phyloP scores from a whole-genome alignment of 1,284 basidiomycete genomes.

The Sporisorium graminicola region DNA sequence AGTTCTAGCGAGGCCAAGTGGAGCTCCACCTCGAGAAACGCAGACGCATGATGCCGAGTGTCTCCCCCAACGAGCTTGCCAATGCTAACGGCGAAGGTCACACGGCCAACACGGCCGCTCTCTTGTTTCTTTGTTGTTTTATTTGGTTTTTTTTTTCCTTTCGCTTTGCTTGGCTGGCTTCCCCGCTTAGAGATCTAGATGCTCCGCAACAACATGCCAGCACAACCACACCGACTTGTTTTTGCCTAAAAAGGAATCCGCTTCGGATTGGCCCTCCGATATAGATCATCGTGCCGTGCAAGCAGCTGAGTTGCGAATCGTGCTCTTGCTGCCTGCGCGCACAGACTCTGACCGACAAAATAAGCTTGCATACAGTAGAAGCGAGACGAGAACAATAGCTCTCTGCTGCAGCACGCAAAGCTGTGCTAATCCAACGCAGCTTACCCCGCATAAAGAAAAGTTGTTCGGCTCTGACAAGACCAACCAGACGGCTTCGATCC shows the following conservation, averaged over 20 bases:
- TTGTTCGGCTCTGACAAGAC: too few relatives aligned
- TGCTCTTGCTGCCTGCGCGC: too few relatives aligned
- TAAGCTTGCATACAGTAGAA: too few relatives aligned
- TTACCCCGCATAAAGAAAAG: neutral
- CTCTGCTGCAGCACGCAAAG: too few relatives aligned
- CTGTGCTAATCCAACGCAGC: neutral
- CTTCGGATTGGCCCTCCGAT: neutral
- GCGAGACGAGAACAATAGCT: neutral
- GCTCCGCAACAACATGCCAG: neutral
- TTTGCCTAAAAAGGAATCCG: neutral
- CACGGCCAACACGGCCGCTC: neutral
- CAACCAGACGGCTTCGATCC: too few relatives aligned
- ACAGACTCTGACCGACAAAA: neutral
- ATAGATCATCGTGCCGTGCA: neutral
- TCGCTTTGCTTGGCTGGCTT: neutral
- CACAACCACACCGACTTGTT: too few relatives aligned
- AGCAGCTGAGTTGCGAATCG: neutral
- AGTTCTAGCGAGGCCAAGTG: neutral
- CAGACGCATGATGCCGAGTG: neutral
- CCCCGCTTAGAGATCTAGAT: neutral
- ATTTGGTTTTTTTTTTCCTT: too few relatives aligned
- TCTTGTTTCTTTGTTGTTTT: too few relatives aligned
- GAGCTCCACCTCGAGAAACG: neutral
- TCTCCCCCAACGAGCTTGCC: too few relatives aligned
- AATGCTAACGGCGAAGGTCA: constrained; percentile 6